phyloP scores from a whole-genome alignment of 805 yeast genomes.

The Teunomyces pallodes region DNA sequence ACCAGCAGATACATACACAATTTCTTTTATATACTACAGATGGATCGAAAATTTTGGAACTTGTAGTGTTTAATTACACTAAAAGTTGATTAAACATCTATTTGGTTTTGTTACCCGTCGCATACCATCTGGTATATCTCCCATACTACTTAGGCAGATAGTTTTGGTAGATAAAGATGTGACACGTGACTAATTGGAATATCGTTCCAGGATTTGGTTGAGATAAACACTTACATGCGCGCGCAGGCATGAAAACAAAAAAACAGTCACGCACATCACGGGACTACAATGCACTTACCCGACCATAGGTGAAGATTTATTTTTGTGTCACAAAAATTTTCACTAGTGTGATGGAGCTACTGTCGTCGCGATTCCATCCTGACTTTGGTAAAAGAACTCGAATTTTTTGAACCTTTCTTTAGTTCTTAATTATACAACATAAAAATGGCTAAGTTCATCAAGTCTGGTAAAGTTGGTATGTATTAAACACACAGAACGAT shows the following conservation, averaged over 20 bases:
- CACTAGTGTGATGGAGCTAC: constrained; percentile 9
- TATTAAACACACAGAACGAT: constrained; percentile 25
- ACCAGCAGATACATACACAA: too few species aligned
- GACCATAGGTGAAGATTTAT: neutral
- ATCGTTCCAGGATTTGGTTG: too few species aligned
- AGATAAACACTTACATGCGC: too few species aligned
- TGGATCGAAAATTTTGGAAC: too few species aligned
- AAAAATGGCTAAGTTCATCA: constrained; percentile 96
- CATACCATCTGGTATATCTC: too few species aligned
- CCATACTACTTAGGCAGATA: too few species aligned
- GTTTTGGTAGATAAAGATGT: too few species aligned
- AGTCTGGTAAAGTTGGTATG: constrained; percentile 99
- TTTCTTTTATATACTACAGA: too few species aligned
- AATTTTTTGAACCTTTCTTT: constrained; percentile 15
- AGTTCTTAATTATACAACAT: constrained; percentile 5
- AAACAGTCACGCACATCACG: constrained; percentile 13
- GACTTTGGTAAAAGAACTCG: constrained; percentile 3
- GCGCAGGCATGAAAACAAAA: neutral
- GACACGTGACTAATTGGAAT: too few species aligned
- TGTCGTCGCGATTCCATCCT: constrained; percentile 3
- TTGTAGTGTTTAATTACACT: too few species aligned
- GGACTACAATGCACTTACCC: constrained; percentile 6
- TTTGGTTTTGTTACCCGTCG: too few species aligned
- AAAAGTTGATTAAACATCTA: too few species aligned
- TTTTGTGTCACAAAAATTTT: constrained; percentile 12